phyloP scores from a whole-genome alignment of 2,329 filamentous ascomycete species.

The Aspergillus calidoustus region DNA sequence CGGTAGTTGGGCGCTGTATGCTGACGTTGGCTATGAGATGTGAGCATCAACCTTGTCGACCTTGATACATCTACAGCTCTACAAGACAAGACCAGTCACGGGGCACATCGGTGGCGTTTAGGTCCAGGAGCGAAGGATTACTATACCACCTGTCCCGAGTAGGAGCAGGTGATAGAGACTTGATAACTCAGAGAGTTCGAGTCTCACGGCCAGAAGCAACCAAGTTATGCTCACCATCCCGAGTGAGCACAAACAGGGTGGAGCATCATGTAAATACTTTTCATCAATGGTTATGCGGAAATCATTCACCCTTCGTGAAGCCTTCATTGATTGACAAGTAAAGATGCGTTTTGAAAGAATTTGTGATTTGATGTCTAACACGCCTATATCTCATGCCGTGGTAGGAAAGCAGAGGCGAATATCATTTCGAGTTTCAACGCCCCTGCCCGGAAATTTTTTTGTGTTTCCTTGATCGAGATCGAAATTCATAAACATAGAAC shows the following conservation, averaged over 20 bases:
- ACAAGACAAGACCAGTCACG: neutral
- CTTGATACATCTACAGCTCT: neutral
- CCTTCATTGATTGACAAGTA: slow-evolving; percentile 59
- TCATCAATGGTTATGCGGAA: slow-evolving; percentile 64
- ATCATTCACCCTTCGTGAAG: slow-evolving; percentile 60
- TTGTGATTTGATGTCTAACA: slow-evolving; percentile 46
- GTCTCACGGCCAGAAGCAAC: slow-evolving; percentile 16
- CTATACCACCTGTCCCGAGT: neutral
- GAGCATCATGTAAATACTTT: slow-evolving; percentile 34
- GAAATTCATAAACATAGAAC: slow-evolving; percentile 36
- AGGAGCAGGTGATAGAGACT: neutral
- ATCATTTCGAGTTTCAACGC: slow-evolving; percentile 22
- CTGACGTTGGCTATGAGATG: no score
- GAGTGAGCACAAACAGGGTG: slow-evolving; percentile 4
- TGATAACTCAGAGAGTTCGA: slow-evolving; percentile 1
- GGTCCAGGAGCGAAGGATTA: neutral
- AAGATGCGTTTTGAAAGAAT: slow-evolving; percentile 41
- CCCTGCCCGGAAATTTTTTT: slow-evolving; percentile 26
- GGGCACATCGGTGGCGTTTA: neutral
- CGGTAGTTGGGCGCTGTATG: no score
- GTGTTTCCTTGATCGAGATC: slow-evolving; percentile 29
- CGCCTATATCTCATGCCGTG: slow-evolving; percentile 45
- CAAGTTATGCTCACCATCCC: slow-evolving; percentile 9
- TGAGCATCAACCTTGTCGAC: no score
- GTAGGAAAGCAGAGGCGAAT: slow-evolving; percentile 37